phyloP scores from a whole-genome alignment of 202 grass and related monocot genomes.

The Elaeis oleifera region DNA sequence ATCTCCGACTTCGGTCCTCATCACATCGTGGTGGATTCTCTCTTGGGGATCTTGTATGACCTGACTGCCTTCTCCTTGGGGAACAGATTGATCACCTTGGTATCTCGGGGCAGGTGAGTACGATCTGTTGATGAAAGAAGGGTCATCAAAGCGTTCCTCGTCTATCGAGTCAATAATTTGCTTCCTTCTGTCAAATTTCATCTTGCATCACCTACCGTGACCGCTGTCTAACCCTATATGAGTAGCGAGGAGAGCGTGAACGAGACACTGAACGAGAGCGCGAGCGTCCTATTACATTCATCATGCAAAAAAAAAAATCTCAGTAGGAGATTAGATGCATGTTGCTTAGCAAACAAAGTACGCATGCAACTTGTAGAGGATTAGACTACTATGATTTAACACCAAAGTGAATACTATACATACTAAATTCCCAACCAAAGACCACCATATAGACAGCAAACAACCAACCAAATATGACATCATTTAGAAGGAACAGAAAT shows the following conservation, averaged over 20 bases:
- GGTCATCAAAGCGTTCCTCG: background rate
- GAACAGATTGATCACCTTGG: constrained; percentile 55
- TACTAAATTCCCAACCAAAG: no score
- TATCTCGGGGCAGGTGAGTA: constrained; percentile 65
- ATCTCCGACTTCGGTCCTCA: constrained; percentile 34
- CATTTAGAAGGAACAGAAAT: no score
- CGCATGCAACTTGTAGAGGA: no score
- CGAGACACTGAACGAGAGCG: constrained; percentile 63
- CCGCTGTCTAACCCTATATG: constrained; percentile 37
- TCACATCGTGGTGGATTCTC: constrained; percentile 39
- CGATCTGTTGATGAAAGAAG: constrained; percentile 30
- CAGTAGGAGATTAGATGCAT: background rate
- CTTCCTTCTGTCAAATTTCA: background rate
- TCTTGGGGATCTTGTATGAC: constrained; percentile 33
- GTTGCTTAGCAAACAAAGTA: background rate
- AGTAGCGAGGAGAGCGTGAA: constrained; percentile 55
- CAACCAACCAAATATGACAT: no score
- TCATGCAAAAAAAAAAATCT: background rate
- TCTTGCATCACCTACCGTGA: constrained; percentile 44
- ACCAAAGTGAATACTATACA: no score
- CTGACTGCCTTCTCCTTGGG: constrained; percentile 40
- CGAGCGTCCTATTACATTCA: constrained; percentile 27
- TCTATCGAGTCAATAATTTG: background rate
- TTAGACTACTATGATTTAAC: background rate
- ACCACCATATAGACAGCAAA: no score